Evolutionary conservation across 2,329 filamentous ascomycete genomes (phyloP).

Genomic region (Hysterium pulicare): DNA sequence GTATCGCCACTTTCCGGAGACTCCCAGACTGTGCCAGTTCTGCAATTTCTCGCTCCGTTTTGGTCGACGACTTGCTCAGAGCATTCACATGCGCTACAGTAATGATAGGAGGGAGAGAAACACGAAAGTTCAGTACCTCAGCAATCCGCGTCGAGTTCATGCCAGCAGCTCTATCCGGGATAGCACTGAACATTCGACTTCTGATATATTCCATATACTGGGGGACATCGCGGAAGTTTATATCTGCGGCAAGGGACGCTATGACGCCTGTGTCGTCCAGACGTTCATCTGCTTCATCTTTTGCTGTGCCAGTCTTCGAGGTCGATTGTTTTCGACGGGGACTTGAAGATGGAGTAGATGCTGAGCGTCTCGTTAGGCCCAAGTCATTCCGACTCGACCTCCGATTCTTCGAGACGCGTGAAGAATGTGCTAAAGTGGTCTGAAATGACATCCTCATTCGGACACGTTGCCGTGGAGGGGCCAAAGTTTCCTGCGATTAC

Average conservation of each 20-base stretch:
- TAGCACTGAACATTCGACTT: slow-evolving; percentile 59
- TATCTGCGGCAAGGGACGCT: slow-evolving; percentile 53
- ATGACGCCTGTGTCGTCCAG: slow-evolving; percentile 61
- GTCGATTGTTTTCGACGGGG: slow-evolving; percentile 34
- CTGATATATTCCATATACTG: slow-evolving; percentile 63
- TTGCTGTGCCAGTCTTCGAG: slow-evolving; percentile 11
- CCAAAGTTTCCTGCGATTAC: no score
- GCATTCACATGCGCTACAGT: slow-evolving; percentile 65
- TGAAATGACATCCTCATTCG: slow-evolving; percentile 14
- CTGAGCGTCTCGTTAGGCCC: slow-evolving; percentile 28
- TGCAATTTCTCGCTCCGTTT: slow-evolving; percentile 64
- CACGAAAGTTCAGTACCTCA: slow-evolving; percentile 61
- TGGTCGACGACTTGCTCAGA: slow-evolving; percentile 60
- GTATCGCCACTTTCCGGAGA: slow-evolving; percentile 62
- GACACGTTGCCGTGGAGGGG: no score
- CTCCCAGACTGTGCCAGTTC: slow-evolving; percentile 57
- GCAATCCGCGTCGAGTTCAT: slow-evolving; percentile 63
- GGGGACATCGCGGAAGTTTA: slow-evolving; percentile 58
- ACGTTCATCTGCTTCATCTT: slow-evolving; percentile 24
- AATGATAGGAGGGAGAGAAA: slow-evolving; percentile 59
- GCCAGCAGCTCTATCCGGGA: slow-evolving; percentile 57
- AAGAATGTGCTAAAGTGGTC: slow-evolving; percentile 12
- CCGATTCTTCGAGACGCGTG: slow-evolving; percentile 19
- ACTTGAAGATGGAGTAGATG: slow-evolving; percentile 37
- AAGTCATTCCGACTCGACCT: slow-evolving; percentile 8